phyloP scores from a whole-genome alignment of 2,329 filamentous ascomycete genomes.

The Microdochium bolleyi region DNA sequence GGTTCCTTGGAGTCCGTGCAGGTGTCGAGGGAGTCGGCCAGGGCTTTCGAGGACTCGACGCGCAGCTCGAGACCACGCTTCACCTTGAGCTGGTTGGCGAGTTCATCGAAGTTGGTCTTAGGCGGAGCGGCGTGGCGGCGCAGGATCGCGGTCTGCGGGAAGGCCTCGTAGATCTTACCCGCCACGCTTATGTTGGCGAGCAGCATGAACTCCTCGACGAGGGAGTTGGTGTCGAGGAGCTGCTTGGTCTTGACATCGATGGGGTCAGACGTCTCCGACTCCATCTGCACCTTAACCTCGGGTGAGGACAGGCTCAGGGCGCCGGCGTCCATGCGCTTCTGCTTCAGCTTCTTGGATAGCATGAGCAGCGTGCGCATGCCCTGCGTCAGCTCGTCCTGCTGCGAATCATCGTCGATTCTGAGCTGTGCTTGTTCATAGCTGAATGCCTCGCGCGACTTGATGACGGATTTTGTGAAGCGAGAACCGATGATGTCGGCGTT shows the following conservation, averaged over 20 bases:
- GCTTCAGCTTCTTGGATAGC: constrained; percentile 86
- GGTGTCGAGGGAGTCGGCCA: constrained; percentile 83
- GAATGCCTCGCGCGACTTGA: constrained; percentile 92
- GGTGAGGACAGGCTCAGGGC: constrained; percentile 95
- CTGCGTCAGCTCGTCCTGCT: constrained; percentile 80
- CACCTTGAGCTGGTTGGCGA: constrained; percentile 81
- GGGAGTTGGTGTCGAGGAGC: constrained; percentile 88
- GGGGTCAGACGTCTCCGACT: constrained; percentile 92
- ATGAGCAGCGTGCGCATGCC: constrained; percentile 82
- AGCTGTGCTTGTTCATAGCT: constrained; percentile 96
- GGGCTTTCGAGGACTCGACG: constrained; percentile 81
- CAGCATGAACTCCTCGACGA: constrained; percentile 99
- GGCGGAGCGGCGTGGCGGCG: constrained; percentile 88
- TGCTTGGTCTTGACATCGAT: constrained; percentile 95
- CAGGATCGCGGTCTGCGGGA: constrained; percentile 90
- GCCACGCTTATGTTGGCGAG: constrained; percentile 96
- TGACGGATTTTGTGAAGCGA: constrained; percentile 96
- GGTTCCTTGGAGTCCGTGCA: constrained; percentile 76
- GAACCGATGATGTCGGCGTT: constrained; percentile 78
- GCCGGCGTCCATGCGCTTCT: constrained; percentile 94
- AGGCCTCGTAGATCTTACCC: constrained; percentile 79
- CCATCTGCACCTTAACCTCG: constrained; percentile 91
- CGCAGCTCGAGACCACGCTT: constrained; percentile 75
- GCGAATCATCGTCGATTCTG: constrained; percentile 81
- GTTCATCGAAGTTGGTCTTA: constrained; percentile 93